Conservation (phyloP, 805 yeast genomes). For the Schwanniomyces yamadae region DNA sequence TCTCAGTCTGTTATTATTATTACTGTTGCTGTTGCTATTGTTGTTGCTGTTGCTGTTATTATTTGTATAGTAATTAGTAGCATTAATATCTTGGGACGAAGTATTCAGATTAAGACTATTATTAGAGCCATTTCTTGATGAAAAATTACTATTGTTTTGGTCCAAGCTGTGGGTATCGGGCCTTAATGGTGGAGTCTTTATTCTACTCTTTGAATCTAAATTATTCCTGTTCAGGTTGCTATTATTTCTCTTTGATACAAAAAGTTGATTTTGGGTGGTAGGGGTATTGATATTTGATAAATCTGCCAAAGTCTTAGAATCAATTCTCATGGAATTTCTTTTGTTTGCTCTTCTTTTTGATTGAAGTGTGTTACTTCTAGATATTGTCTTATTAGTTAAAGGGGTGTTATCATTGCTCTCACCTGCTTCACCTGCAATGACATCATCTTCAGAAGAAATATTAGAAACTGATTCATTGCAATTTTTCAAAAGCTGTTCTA, state of each 20-base stretch:
- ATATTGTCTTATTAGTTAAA: constrained; percentile 5
- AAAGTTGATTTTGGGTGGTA: constrained; percentile 16
- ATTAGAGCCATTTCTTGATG: constrained; percentile 4
- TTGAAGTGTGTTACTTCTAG: constrained; percentile 18
- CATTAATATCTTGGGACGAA: constrained; percentile 3
- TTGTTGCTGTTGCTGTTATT: constrained; percentile 5
- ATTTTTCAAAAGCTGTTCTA: constrained; percentile 34
- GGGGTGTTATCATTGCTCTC: constrained; percentile 8
- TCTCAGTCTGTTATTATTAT: constrained; percentile 5
- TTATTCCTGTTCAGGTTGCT: neutral
- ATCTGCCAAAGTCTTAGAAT: constrained; percentile 21
- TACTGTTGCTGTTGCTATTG: constrained; percentile 7
- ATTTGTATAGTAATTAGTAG: constrained; percentile 1
- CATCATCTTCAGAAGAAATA: constrained; percentile 34
- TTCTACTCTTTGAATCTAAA: constrained; percentile 12
- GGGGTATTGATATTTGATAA: constrained; percentile 16
- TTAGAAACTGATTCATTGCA: constrained; percentile 30
- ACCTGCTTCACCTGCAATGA: constrained; percentile 22
- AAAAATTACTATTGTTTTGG: constrained; percentile 6
- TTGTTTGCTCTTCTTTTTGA: constrained; percentile 31
- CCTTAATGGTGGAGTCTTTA: constrained; percentile 28
- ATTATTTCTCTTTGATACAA: constrained; percentile 16
- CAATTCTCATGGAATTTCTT: constrained; percentile 32
- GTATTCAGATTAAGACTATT: neutral
- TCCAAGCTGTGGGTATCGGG: neutral